These are phyloP conservation scores for Royoungia palumana DNA, from an alignment of 768 basidiomycete species.

Conservation along the genomic window DNA sequence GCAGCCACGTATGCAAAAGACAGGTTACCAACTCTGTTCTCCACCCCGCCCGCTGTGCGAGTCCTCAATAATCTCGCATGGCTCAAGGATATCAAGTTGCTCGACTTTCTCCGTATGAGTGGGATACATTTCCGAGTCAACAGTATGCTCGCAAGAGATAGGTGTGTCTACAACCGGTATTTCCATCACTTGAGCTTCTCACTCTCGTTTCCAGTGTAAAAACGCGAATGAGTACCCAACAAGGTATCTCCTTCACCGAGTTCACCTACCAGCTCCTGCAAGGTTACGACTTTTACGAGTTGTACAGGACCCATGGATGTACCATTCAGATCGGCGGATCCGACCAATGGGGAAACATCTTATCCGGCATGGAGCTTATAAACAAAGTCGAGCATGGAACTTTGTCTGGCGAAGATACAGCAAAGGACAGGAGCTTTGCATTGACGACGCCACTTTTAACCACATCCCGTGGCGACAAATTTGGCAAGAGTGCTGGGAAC, in stretches of 20 bases:
- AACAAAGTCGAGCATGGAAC: constrained; percentile 38
- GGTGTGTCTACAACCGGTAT: constrained; percentile 43
- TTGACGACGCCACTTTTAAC: constrained; percentile 94
- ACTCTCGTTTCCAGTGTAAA: constrained; percentile 58
- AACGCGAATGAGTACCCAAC: constrained; percentile 69
- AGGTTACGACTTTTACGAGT: constrained; percentile 88
- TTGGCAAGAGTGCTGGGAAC: constrained; percentile 96
- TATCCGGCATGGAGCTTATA: constrained; percentile 91
- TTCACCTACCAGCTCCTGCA: constrained; percentile 97
- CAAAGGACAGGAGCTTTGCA: constrained; percentile 57
- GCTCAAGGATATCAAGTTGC: constrained; percentile 67
- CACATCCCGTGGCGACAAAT: constrained; percentile 87
- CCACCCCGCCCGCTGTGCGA: constrained; percentile 27
- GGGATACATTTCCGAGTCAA: constrained; percentile 82
- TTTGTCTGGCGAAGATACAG: neutral
- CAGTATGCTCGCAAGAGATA: constrained; percentile 87
- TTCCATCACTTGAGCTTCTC: constrained; percentile 1
- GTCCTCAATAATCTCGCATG: constrained; percentile 74
- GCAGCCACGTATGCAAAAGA: constrained; percentile 60
- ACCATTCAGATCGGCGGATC: constrained; percentile 92
- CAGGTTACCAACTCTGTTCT: constrained; percentile 17
- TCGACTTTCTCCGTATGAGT: constrained; percentile 80
- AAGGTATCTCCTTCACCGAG: constrained; percentile 97
- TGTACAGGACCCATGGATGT: constrained; percentile 65
- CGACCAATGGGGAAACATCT: constrained; percentile 98